phyloP scores from a whole-genome alignment of 768 basidiomycete genomes.

The Boletus coccyginus region DNA sequence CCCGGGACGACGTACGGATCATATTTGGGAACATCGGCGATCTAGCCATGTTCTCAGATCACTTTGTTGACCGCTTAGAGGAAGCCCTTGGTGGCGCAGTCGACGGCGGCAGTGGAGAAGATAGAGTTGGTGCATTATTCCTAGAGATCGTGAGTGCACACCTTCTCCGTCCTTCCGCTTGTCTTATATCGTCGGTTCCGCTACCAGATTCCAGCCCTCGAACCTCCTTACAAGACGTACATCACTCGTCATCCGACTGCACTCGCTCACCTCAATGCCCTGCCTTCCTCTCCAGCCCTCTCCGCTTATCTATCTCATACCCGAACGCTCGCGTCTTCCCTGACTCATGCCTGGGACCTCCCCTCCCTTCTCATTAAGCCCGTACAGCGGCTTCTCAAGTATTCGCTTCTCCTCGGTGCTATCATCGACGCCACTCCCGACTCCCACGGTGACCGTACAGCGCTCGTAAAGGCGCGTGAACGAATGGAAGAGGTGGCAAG shows the following conservation, averaged over 20 bases:
- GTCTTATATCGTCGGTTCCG: background rate
- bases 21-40: slow-evolving; percentile 79
- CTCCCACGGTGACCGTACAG: slow-evolving; percentile 57
- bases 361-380: slow-evolving; percentile 95
- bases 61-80: slow-evolving; percentile 62
- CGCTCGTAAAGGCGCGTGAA: slow-evolving; percentile 28
- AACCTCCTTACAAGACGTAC: slow-evolving; percentile 73
- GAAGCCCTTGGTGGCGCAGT: slow-evolving; percentile 60
- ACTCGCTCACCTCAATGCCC: slow-evolving; percentile 58
- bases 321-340: slow-evolving; percentile 59
- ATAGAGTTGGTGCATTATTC: slow-evolving; percentile 69
- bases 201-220: slow-evolving; percentile 62
- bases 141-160: slow-evolving; percentile 56
- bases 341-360: slow-evolving; percentile 91
- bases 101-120: slow-evolving; percentile 65
- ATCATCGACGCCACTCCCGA: slow-evolving; percentile 76
- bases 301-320: slow-evolving; percentile 64
- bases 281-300: slow-evolving; percentile 46
- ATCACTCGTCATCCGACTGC: slow-evolving; percentile 79
- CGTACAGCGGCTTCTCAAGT: slow-evolving; percentile 93
- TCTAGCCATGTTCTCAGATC: slow-evolving; percentile 68
- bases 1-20: slow-evolving; percentile 60
- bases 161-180: background rate
- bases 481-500: slow-evolving; percentile 71
- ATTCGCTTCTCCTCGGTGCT: slow-evolving; percentile 78